Evolutionary conservation across 805 yeast species (phyloP).

Genomic region (Millerago galiae): DNA sequence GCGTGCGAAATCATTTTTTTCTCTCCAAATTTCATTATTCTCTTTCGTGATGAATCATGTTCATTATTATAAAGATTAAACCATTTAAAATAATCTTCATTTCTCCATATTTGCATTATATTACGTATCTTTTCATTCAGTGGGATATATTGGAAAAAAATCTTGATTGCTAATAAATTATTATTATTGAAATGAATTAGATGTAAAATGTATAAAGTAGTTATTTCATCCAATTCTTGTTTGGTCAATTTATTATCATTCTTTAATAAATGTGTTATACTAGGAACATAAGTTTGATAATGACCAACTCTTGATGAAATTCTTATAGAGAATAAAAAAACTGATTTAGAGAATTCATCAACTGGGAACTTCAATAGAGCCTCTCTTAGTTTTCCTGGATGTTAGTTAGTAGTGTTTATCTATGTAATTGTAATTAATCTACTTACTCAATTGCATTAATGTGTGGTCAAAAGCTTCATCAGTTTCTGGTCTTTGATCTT

Average conservation of each 20-base stretch:
- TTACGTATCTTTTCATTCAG: constrained; percentile 30
- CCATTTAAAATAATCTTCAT: constrained; percentile 29
- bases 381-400: constrained; percentile 46
- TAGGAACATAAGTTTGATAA: constrained; percentile 53
- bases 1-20: constrained; percentile 28
- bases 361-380: constrained; percentile 36
- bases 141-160: constrained; percentile 23
- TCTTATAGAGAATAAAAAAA: constrained; percentile 44
- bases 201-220: constrained; percentile 39
- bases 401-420: background rate
- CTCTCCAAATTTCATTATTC: constrained; percentile 40
- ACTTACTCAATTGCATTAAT: constrained; percentile 29
- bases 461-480: constrained; percentile 23
- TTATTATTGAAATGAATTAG: constrained; percentile 21
- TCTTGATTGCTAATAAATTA: constrained; percentile 13
- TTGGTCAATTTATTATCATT: constrained; percentile 15
- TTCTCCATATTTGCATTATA: constrained; percentile 28
- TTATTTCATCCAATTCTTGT: constrained; percentile 35
- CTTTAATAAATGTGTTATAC: constrained; percentile 33
- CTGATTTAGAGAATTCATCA: constrained; percentile 37
- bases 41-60: constrained; percentile 8
- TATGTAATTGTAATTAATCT: too few relatives aligned
- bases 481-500: background rate
- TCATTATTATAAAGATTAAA: constrained; percentile 19
- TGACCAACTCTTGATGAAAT: constrained; percentile 42